Evolutionary conservation across 2,329 filamentous ascomycete species (phyloP).

Genomic region (Colletotrichum sojae): DNA sequence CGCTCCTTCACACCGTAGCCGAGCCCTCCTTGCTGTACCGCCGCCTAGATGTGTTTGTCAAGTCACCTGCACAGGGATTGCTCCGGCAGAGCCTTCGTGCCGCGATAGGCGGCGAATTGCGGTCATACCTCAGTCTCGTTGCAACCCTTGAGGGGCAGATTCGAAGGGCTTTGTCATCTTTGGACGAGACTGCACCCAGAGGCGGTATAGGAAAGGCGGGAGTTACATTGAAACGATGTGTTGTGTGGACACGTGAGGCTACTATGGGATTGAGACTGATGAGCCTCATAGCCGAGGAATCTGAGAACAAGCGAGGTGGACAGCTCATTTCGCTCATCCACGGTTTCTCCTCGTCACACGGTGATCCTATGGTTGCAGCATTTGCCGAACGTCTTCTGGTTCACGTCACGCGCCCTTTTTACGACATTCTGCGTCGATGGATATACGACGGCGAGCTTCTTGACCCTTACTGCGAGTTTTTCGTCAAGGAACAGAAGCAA

Average conservation of each 20-base stretch:
- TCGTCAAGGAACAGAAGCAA: slow-evolving; percentile 86
- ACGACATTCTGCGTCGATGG: slow-evolving; percentile 95
- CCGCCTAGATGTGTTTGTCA: slow-evolving; percentile 83
- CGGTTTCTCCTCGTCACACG: slow-evolving; percentile 91
- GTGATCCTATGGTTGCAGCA: slow-evolving; percentile 92
- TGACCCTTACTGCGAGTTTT: slow-evolving; percentile 97
- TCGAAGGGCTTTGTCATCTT: slow-evolving; percentile 80
- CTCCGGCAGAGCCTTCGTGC: slow-evolving; percentile 92
- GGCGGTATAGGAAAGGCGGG: slow-evolving; percentile 86
- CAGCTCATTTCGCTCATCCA: slow-evolving; percentile 96
- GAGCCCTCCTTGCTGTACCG: slow-evolving; percentile 95
- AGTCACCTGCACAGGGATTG: slow-evolving; percentile 85
- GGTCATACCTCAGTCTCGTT: slow-evolving; percentile 90
- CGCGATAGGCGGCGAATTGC: slow-evolving; percentile 86
- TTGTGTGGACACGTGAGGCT: slow-evolving; percentile 97
- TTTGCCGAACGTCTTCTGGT: slow-evolving; percentile 92
- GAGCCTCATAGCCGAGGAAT: slow-evolving; percentile 94
- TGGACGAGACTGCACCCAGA: slow-evolving; percentile 78
- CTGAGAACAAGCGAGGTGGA: slow-evolving; percentile 85
- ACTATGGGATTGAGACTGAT: slow-evolving; percentile 95
- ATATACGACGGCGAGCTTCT: slow-evolving; percentile 98
- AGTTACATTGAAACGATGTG: slow-evolving; percentile 93
- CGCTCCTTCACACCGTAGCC: slow-evolving; percentile 88
- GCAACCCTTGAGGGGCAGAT: slow-evolving; percentile 95
- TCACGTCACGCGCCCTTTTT: slow-evolving; percentile 94